Evolutionary conservation across 1,139 yeast species (phyloP), one percentile per base, ranked within the genome.

Genomic region (Sugiyamaella pinicola): DNA sequence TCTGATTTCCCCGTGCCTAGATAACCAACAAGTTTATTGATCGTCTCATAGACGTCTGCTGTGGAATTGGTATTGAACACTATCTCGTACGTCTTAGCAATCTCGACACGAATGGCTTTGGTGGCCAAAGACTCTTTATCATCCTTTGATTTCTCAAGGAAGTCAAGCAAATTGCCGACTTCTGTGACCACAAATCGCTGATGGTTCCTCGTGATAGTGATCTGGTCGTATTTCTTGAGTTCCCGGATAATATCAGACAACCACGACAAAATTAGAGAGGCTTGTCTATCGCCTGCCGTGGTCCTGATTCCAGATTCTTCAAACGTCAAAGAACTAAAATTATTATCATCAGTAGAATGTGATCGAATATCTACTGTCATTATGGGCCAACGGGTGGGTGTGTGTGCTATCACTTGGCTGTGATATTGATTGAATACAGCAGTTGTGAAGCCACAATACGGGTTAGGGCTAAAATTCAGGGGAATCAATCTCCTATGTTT

Each of bases 1-100:
- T 69, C 71, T 8, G 64, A 56, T 53, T 63, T 66, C 19, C 66
- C 66, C n/a, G 63, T 55, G 43, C 61, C 63, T 39, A 67, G 26
- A 15, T 52, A 58, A 13, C 55, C 57, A 28, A 68, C 55, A 3
- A 66, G 56, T 47, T 59, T 60, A 53, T 64, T 69, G 35, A 67
- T 62, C 6, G 68, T 61, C 47, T 69, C 73, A 54, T 61, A 69
- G 41, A 66, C 57, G 26, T 59, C 64, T 44, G 58, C 62, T 28
- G 55, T 54, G 34, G 55, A 52, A 46, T 42, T 49, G 13, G 52
- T 43, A 31, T 58, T 49, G 51, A 57, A 66, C 19, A 57, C 46
- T 10, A 49, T 51, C 43, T 55, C 55, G 44, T 62, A 66, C 0
- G 57, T 49, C 24, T 57, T 53, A 18, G 64, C 60, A 33, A 65